These are phyloP conservation scores for Drechslera avenae DNA, from an alignment of 2,329 filamentous ascomycete genomes.

Conservation along the genomic window DNA sequence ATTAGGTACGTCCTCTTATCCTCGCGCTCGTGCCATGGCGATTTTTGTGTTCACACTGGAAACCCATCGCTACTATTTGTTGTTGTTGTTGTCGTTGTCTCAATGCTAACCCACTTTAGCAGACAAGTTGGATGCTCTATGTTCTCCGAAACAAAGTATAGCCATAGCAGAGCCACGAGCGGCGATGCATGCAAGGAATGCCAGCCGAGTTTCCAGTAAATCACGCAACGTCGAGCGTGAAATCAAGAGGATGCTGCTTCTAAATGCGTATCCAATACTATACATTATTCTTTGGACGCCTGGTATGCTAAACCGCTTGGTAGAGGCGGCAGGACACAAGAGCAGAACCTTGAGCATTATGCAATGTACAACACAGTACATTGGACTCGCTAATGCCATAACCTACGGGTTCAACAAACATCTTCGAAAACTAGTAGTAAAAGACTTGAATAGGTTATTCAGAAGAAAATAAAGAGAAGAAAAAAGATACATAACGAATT, in stretches of 20 bases:
- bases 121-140: too few species aligned
- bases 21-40: too few species aligned
- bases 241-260: slow-evolving; percentile 35
- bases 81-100: background rate
- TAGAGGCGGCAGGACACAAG: slow-evolving; percentile 21
- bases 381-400: slow-evolving; percentile 26
- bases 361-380: slow-evolving; percentile 28
- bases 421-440: background rate
- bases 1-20: background rate
- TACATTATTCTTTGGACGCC: slow-evolving; percentile 45
- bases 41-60: too few species aligned
- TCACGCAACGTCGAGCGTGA: slow-evolving; percentile 22
- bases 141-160: background rate
- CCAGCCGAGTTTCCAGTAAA: background rate
- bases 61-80: too few species aligned
- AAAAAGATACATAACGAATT: too few species aligned
- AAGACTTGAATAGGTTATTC: background rate
- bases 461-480: background rate
- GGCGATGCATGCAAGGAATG: background rate
- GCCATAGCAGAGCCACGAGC: background rate
- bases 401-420: slow-evolving; percentile 31
- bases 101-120: too few species aligned
- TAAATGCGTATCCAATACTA: slow-evolving; percentile 43
- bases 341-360: slow-evolving; percentile 14
- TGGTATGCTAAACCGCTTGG: slow-evolving; percentile 33